Percentiles rank a stretch among this genome's conserved stretches.
phyloP scores from a whole-genome alignment of 192 early-diverging fungal genomes.

The Umbelopsis sp. region DNA sequence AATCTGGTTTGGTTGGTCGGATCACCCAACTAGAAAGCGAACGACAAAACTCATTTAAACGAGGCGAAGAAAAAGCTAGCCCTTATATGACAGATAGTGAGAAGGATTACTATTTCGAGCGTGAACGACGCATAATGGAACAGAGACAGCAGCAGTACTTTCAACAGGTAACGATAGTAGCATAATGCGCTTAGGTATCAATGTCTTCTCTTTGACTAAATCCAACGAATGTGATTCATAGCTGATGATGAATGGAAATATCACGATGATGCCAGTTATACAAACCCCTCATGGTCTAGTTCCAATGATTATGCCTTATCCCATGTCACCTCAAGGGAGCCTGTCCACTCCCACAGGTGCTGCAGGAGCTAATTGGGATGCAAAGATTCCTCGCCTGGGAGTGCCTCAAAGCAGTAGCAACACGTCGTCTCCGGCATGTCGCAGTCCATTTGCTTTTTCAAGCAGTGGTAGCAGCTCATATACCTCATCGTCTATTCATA shows the following conservation, averaged over 20 bases:
- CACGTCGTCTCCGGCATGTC: background rate
- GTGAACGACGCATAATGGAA: conserved; percentile 41
- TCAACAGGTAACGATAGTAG: conserved; percentile 31
- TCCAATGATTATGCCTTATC: conserved; percentile 1
- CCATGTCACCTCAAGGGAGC: background rate
- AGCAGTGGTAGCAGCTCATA: background rate
- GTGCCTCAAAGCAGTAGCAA: background rate
- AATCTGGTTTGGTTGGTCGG: conserved; percentile 39
- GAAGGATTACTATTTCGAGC: conserved; percentile 30
- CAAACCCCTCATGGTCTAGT: conserved; percentile 5
- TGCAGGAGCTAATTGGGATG: background rate
- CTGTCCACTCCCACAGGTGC: background rate
- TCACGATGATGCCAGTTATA: conserved; percentile 10
- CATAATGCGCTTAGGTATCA: background rate
- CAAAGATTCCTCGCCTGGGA: background rate
- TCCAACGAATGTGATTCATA: background rate
- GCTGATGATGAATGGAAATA: conserved; percentile 7
- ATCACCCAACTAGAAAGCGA: conserved; percentile 42
- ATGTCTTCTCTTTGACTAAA: background rate
- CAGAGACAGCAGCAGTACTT: conserved; percentile 42
- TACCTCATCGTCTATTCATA: conserved; percentile 1
- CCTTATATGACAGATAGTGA: conserved; percentile 26
- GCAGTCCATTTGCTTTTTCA: background rate
- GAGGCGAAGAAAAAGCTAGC: conserved; percentile 30
- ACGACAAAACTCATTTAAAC: conserved; percentile 20